Evolutionary conservation across 2,329 filamentous ascomycete genomes (phyloP).

Genomic region (Aspergillus sp.): DNA sequence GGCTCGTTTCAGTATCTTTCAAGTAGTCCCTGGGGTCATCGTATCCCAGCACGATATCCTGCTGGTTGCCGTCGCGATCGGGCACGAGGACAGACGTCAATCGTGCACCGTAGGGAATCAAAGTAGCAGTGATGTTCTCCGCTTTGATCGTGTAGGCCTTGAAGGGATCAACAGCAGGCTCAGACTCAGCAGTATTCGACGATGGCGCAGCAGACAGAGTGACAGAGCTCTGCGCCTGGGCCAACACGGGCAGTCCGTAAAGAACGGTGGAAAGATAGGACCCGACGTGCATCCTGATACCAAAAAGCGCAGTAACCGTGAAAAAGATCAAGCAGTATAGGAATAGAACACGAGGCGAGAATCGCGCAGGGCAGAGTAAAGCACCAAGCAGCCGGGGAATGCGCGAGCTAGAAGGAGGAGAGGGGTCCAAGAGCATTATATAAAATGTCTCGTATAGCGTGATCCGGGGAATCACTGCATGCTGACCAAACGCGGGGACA

Average conservation of each 20-base stretch:
- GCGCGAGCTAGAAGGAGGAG: constrained; percentile 5
- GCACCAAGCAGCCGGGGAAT: constrained; percentile 14
- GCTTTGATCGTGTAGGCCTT: constrained; percentile 41
- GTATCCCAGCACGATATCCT: constrained; percentile 47
- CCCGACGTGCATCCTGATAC: constrained; percentile 32
- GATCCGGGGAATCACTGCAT: constrained; percentile 1
- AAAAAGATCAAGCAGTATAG: constrained; percentile 26
- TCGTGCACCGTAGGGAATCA: constrained; percentile 44
- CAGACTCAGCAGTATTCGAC: constrained; percentile 3
- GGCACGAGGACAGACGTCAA: constrained; percentile 44
- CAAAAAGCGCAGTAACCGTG: constrained; percentile 19
- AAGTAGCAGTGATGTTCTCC: constrained; percentile 42
- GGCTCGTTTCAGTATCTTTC: constrained; percentile 40
- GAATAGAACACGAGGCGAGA: constrained; percentile 22
- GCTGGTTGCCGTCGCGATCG: constrained; percentile 42
- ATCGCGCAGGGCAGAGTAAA: constrained; percentile 21
- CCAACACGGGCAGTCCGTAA: constrained; percentile 25
- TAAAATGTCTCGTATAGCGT: neutral
- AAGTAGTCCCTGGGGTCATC: constrained; percentile 42
- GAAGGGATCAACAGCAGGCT: constrained; percentile 25
- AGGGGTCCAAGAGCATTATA: constrained; percentile 8
- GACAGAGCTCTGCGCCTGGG: constrained; percentile 12
- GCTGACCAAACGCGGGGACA: neutral
- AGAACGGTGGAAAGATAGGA: constrained; percentile 27
- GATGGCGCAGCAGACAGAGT: constrained; percentile 3